Evolutionary conservation across 2,329 filamentous ascomycete species (phyloP).

Genomic region (Fusarium nanum): DNA sequence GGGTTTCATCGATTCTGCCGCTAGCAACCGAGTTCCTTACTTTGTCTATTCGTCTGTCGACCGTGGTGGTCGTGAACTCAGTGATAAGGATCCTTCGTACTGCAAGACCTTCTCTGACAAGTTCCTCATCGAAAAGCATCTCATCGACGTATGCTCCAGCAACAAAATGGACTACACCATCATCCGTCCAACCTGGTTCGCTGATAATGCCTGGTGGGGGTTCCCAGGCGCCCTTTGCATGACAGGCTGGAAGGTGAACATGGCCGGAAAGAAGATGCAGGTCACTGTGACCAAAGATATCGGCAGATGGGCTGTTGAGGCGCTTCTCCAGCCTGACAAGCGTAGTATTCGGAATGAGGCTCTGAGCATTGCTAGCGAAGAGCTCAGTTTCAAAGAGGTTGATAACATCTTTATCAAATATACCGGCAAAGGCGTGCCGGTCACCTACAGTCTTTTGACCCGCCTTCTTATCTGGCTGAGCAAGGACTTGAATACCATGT

Average conservation of each 20-base stretch:
- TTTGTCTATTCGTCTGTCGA: slow-evolving; percentile 74
- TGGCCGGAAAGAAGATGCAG: slow-evolving; percentile 44
- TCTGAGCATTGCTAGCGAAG: slow-evolving; percentile 43
- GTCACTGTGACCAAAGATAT: slow-evolving; percentile 44
- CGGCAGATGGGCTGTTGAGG: slow-evolving; percentile 42
- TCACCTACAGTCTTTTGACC: slow-evolving; percentile 37
- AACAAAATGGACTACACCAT: slow-evolving; percentile 46
- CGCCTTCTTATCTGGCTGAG: slow-evolving; percentile 39
- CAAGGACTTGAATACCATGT: slow-evolving; percentile 42
- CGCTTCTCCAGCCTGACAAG: slow-evolving; percentile 29
- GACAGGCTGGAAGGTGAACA: slow-evolving; percentile 45
- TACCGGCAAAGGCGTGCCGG: slow-evolving; percentile 37
- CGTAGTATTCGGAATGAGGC: slow-evolving; percentile 37
- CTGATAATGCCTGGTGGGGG: slow-evolving; percentile 44
- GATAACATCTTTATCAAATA: slow-evolving; percentile 35
- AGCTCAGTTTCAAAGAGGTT: slow-evolving; percentile 39
- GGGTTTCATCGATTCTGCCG: slow-evolving; percentile 62
- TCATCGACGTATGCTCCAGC: slow-evolving; percentile 54
- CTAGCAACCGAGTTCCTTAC: slow-evolving; percentile 62
- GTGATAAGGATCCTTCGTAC: slow-evolving; percentile 44
- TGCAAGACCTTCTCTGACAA: slow-evolving; percentile 58
- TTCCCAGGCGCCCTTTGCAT: slow-evolving; percentile 44
- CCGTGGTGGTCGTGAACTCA: slow-evolving; percentile 71
- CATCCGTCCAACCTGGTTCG: slow-evolving; percentile 47
- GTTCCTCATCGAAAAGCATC: slow-evolving; percentile 68